Evolutionary conservation across 2,329 filamentous ascomycete genomes (phyloP).

Genomic region (Escovopsis sp.): DNA sequence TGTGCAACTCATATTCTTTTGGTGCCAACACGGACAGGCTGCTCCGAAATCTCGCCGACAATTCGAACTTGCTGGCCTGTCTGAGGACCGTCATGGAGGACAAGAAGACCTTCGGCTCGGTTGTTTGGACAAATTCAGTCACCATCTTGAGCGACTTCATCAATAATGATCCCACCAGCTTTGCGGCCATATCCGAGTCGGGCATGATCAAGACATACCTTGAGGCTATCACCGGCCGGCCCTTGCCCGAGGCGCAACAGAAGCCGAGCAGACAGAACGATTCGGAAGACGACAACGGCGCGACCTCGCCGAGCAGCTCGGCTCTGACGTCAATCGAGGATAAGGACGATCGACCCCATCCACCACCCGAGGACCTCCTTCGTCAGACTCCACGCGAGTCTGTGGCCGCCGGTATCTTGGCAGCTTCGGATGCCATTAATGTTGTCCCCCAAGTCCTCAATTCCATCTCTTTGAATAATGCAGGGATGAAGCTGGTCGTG

Average conservation of each 20-base stretch:
- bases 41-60: slow-evolving; percentile 86
- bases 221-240: slow-evolving; percentile 55
- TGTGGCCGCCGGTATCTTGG: slow-evolving; percentile 59
- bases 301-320: slow-evolving; percentile 24
- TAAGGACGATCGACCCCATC: slow-evolving; percentile 31
- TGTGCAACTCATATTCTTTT: slow-evolving; percentile 56
- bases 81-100: slow-evolving; percentile 73
- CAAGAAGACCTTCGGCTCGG: slow-evolving; percentile 67
- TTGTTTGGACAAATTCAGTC: slow-evolving; percentile 91
- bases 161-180: slow-evolving; percentile 96
- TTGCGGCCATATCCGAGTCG: slow-evolving; percentile 87
- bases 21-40: slow-evolving; percentile 79
- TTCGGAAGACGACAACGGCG: slow-evolving; percentile 16
- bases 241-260: slow-evolving; percentile 21
- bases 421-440: slow-evolving; percentile 78
- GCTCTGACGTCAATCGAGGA: slow-evolving; percentile 23
- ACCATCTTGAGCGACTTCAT: slow-evolving; percentile 92
- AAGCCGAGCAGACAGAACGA: slow-evolving; percentile 16
- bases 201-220: slow-evolving; percentile 78
- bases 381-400: slow-evolving; percentile 26
- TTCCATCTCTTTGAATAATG: slow-evolving; percentile 81
- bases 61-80: slow-evolving; percentile 65
- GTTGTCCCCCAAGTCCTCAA: slow-evolving; percentile 80
- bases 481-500: slow-evolving; percentile 76
- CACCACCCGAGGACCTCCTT: slow-evolving; percentile 36